Conservation (phyloP, 345 rosid genomes). For the Citropsis articulata region DNA sequence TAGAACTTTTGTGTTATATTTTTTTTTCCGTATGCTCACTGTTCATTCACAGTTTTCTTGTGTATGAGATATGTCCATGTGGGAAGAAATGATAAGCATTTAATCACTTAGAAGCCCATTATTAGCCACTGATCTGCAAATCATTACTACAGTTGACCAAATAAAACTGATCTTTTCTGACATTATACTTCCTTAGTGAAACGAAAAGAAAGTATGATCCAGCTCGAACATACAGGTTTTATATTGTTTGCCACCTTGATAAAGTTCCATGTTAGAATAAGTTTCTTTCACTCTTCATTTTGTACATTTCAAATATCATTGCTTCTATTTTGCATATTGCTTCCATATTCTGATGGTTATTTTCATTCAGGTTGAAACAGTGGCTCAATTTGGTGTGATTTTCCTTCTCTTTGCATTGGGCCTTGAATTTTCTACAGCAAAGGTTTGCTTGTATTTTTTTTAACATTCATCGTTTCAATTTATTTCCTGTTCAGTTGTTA, state of each 20-base stretch:
- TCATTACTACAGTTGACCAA: neutral
- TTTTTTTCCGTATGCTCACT: neutral
- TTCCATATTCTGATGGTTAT: constrained; percentile 6
- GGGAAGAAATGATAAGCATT: neutral
- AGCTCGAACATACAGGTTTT: neutral
- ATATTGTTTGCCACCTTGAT: neutral
- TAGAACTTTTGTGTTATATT: neutral
- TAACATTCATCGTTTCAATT: neutral
- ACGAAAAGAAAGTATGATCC: neutral
- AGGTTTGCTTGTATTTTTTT: constrained; percentile 28
- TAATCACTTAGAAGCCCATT: neutral
- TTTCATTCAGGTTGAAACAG: constrained; percentile 52
- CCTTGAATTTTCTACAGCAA: constrained; percentile 51
- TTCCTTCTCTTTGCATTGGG: constrained; percentile 63
- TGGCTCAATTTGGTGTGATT: constrained; percentile 67
- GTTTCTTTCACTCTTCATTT: neutral
- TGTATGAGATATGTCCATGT: neutral
- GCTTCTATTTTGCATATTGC: neutral
- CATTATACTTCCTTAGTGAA: neutral
- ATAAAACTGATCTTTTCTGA: neutral
- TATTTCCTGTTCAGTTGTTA: neutral
- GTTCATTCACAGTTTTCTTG: neutral
- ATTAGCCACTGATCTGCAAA: neutral
- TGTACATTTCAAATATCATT: neutral
- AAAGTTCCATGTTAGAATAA: neutral